These are phyloP conservation scores for Funneliformis geosporum DNA, from an alignment of 192 early-diverging fungal genomes.

Conservation along the genomic window DNA sequence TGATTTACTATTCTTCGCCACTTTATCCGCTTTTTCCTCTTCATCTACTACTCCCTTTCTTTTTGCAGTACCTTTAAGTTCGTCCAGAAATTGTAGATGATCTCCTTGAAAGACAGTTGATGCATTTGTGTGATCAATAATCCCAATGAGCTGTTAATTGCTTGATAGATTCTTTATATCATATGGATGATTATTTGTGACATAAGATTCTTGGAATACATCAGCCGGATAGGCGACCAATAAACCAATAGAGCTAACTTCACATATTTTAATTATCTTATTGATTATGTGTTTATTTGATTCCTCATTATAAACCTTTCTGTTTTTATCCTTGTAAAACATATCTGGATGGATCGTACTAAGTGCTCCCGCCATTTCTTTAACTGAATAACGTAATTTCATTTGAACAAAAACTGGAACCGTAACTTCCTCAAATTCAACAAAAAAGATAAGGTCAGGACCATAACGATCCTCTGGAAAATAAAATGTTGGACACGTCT, in stretches of 20 bases:
- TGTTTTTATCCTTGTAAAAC: slow-evolving; percentile 1
- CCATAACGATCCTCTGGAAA: slow-evolving; percentile 4
- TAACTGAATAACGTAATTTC: slow-evolving; percentile 5
- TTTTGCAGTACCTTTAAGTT: background rate
- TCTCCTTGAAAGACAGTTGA: background rate
- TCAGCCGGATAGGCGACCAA: background rate
- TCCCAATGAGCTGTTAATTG: background rate
- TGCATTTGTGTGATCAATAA: slow-evolving; percentile 4
- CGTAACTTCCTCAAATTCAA: background rate
- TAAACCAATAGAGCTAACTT: background rate
- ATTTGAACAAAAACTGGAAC: slow-evolving; percentile 24
- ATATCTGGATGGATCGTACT: slow-evolving; percentile 1
- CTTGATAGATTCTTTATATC: background rate
- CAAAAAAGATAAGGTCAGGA: slow-evolving; percentile 25
- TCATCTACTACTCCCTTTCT: background rate
- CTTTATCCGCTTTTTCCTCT: no score
- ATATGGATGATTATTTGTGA: slow-evolving; percentile 3
- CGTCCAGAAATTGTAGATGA: background rate
- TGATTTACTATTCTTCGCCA: no score
- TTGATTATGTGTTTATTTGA: background rate
- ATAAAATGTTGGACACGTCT: background rate
- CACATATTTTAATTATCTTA: background rate
- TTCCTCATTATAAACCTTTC: background rate
- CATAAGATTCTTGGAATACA: slow-evolving; percentile 10
- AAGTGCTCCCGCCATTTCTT: background rate